phyloP scores from a whole-genome alignment of 1,139 yeast genomes.

The Komagataea norvegica region DNA sequence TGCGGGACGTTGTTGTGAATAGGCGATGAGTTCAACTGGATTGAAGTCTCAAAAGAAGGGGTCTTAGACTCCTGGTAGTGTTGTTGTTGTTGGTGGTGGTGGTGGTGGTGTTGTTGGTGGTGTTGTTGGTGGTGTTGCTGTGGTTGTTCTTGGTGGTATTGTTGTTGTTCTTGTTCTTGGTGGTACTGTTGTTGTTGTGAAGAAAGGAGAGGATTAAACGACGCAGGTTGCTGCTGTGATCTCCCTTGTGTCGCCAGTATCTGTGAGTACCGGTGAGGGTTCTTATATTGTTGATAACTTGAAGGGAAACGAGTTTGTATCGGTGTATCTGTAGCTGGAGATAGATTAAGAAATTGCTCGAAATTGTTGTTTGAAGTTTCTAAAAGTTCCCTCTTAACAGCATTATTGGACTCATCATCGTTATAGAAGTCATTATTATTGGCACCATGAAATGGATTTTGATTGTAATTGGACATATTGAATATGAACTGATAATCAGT shows the following conservation, averaged over 20 bases:
- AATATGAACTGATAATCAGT: too few species aligned
- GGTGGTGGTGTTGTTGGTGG: not conserved
- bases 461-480: constrained; percentile 12
- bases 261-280: not conserved
- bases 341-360: constrained; percentile 14
- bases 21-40: not conserved
- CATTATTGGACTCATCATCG: not conserved
- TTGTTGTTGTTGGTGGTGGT: not conserved
- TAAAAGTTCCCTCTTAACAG: not conserved
- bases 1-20: constrained; percentile 1
- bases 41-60: too few species aligned
- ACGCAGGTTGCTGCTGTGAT: constrained; percentile 5
- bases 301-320: not conserved
- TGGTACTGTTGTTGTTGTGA: constrained; percentile 7
- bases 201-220: constrained; percentile 18
- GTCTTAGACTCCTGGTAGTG: too few species aligned
- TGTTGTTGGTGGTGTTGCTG: not conserved
- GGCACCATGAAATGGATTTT: too few species aligned
- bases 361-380: constrained; percentile 4
- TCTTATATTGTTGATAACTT: not conserved
- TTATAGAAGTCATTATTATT: not conserved
- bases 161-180: constrained; percentile 5
- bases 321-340: constrained; percentile 8
- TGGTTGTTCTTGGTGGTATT: not conserved
- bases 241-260: not conserved